Base-by-base conservation (phyloP, 352 stramenopile genomes). In the Phytophthora lateralis region DNA sequence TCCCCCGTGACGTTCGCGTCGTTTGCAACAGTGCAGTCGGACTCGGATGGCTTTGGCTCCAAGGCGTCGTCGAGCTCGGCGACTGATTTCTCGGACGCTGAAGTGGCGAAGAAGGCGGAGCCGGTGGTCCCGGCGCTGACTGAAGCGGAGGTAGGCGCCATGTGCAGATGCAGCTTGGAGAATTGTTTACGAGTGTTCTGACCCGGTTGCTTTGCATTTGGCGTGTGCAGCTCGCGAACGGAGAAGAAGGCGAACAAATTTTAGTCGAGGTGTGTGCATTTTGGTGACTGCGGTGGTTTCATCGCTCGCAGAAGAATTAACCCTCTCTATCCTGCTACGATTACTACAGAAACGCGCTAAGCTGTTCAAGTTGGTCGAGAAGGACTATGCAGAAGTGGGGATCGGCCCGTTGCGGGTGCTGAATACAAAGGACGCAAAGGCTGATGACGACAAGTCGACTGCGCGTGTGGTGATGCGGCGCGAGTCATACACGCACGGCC, bases 381-480 rank as follows among this genome's bases (percentile, higher is more conserved):
- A 85, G 17, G 80, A 91, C 63, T 93, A 89, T 62, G 62, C 73
- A 39, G 85, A 93, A 63, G 85, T 93, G 8, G 85, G 85, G 10
- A 83, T 92, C 47, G 85, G 85, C 4, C 85, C 85, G 32, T 63
- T 91, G 67, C 73, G 85, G 26, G 61, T 93, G 24, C 66, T 93
- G 57, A 75, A 83, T 49, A 55, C 71, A 5, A 76, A 78, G 51
- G 64, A 82, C 38, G 63, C 68, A 14, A 64, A 75, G 18, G 55
- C 63, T n/a, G 67, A 75, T 9, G 72, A 67, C 4, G 72, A 69
- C 29, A 83, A 82, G 38, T 66, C 69, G 8, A 85, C 66, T 30
- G 77, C 75, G 27, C 82, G 85, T 7, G 60, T 93, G 21, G 85
- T 93, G 26, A 93, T 93, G 85, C 80, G 85, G 20, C 82, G 85